These are phyloP conservation scores for Pterocarpus santalinus DNA, from an alignment of 306 rosid species.

Conservation along the genomic window DNA sequence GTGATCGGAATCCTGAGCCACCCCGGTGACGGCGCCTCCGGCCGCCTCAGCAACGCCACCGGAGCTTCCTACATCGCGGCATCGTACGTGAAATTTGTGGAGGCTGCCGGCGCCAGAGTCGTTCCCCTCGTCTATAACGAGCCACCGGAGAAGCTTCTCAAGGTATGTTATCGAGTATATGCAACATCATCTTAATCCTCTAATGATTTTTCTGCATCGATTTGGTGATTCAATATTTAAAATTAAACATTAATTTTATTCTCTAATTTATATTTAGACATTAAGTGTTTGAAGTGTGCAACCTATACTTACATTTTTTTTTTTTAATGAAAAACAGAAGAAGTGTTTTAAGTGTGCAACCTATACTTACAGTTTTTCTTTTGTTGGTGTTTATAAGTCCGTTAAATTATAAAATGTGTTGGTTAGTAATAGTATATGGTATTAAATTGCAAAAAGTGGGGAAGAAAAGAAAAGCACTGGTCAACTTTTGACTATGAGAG, in stretches of 20 bases:
- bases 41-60: conserved; percentile 71
- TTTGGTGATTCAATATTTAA: too few relatives aligned
- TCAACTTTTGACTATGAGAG: too few relatives aligned
- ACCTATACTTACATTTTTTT: neutral
- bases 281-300: too few relatives aligned
- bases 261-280: neutral
- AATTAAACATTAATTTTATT: too few relatives aligned
- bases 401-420: neutral
- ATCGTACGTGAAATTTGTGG: conserved; percentile 85
- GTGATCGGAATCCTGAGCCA: conserved; percentile 87
- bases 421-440: neutral
- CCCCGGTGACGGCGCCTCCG: conserved; percentile 89
- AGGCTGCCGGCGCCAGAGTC: conserved; percentile 89
- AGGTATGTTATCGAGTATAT: conserved; percentile 47
- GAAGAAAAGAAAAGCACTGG: neutral
- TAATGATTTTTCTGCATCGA: too few relatives aligned
- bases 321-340: too few relatives aligned
- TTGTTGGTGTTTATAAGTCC: neutral
- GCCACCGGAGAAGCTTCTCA: conserved; percentile 62
- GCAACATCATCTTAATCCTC: too few relatives aligned
- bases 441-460: neutral
- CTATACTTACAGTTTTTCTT: neutral
- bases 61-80: conserved; percentile 77
- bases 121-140: conserved; percentile 83
- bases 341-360: too few relatives aligned